These are phyloP conservation scores for Calonectria pseudoturangicola DNA, from an alignment of 2,329 filamentous ascomycete species.

Conservation along the genomic window DNA sequence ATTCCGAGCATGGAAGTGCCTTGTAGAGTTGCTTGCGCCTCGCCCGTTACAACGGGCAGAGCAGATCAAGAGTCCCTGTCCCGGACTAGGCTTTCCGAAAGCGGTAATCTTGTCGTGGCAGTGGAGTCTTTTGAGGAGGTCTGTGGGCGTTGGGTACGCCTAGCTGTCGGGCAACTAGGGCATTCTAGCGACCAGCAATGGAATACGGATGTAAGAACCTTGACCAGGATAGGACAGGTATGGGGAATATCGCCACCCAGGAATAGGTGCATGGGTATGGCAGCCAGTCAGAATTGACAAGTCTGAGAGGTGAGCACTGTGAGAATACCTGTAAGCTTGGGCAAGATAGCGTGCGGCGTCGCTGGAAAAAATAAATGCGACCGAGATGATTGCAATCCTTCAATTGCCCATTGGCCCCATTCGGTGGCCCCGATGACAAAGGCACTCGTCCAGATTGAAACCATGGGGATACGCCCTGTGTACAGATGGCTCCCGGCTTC, in stretches of 20 bases:
- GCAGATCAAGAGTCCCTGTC: constrained; percentile 51
- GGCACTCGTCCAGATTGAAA: constrained; percentile 12
- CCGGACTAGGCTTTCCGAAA: constrained; percentile 53
- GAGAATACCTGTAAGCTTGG: constrained; percentile 7
- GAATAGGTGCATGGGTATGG: background rate
- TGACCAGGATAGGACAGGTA: constrained; percentile 16
- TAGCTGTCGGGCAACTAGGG: constrained; percentile 47
- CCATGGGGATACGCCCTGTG: constrained; percentile 19
- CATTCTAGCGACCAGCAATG: constrained; percentile 41
- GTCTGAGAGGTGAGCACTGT: constrained; percentile 10
- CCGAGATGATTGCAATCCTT: constrained; percentile 11
- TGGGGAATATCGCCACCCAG: constrained; percentile 22
- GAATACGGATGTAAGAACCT: constrained; percentile 43
- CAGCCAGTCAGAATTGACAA: constrained; percentile 16
- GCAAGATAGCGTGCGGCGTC: constrained; percentile 15
- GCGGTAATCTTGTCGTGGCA: constrained; percentile 53
- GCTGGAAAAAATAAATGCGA: constrained; percentile 6
- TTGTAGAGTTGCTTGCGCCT: constrained; percentile 45
- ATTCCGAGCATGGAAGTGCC: constrained; percentile 46
- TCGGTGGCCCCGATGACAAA: background rate
- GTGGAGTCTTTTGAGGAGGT: constrained; percentile 49
- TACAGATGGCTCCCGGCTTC: constrained; percentile 20
- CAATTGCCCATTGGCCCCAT: constrained; percentile 21
- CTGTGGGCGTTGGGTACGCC: constrained; percentile 44
- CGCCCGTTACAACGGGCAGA: constrained; percentile 46